Percentiles rank a stretch among this genome's conserved stretches.
phyloP scores from a whole-genome alignment of 2,329 filamentous ascomycete species.

The Aureobasidium sp. region DNA sequence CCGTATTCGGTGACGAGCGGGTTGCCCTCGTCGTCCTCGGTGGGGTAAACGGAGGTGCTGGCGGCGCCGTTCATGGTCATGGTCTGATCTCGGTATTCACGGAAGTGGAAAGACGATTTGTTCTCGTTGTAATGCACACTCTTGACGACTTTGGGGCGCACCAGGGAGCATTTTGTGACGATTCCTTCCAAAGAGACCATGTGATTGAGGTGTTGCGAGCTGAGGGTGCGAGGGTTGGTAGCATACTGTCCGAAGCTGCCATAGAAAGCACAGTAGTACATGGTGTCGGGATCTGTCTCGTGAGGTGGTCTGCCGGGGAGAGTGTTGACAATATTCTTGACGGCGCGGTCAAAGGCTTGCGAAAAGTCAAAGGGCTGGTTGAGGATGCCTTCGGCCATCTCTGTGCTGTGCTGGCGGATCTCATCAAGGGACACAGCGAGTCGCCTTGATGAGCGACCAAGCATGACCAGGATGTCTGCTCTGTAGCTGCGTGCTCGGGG shows the following conservation, averaged over 20 bases:
- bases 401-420: constrained; percentile 76
- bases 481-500: constrained; percentile 63
- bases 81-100: constrained; percentile 92
- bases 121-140: constrained; percentile 94
- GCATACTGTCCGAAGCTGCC: constrained; percentile 92
- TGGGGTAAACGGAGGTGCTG: constrained; percentile 87
- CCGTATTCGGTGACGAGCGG: constrained; percentile 93
- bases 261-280: constrained; percentile 94
- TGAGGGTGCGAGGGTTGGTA: constrained; percentile 89
- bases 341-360: constrained; percentile 79
- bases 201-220: constrained; percentile 82
- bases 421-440: constrained; percentile 66
- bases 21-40: constrained; percentile 88
- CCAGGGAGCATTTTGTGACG: constrained; percentile 90
- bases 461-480: constrained; percentile 75
- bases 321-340: constrained; percentile 81
- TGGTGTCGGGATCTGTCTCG: constrained; percentile 67
- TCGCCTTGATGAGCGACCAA: constrained; percentile 54
- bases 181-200: constrained; percentile 98
- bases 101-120: constrained; percentile 77
- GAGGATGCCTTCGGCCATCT: constrained; percentile 73
- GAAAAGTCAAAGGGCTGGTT: constrained; percentile 82
- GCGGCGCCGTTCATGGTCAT: constrained; percentile 85
- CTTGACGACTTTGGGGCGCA: constrained; percentile 94
- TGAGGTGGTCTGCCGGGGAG: constrained; percentile 67